Conservation (phyloP, 192 early-diverging fungal species). For the Endogone sp. region DNA sequence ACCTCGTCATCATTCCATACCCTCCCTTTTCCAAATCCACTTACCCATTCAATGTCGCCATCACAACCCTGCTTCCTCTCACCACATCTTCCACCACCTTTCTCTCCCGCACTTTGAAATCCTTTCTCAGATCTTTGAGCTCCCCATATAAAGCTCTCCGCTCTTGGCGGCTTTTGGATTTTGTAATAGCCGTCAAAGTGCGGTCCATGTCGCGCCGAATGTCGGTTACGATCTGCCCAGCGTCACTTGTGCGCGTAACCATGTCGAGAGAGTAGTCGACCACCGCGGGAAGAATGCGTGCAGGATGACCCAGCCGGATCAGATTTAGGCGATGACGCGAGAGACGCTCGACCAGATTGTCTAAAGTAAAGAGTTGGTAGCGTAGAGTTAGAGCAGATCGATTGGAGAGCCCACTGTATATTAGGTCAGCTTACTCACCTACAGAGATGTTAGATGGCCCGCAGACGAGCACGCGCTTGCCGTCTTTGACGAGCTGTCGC, state of each 20-base stretch:
- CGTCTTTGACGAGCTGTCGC: conserved; percentile 59
- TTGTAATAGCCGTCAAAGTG: conserved; percentile 53
- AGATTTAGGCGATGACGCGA: conserved; percentile 53
- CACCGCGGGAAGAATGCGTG: conserved; percentile 68
- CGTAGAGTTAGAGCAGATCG: background rate
- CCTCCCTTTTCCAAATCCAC: conserved; percentile 8
- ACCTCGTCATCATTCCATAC: conserved; percentile 22
- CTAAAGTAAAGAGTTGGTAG: conserved; percentile 23
- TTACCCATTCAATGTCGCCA: conserved; percentile 76
- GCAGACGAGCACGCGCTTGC: conserved; percentile 76
- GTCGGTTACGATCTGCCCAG: conserved; percentile 70
- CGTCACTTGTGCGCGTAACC: conserved; percentile 59
- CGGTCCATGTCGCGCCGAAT: conserved; percentile 74
- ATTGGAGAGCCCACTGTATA: background rate
- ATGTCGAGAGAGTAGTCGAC: conserved; percentile 68
- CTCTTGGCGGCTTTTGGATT: conserved; percentile 61
- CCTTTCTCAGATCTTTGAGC: conserved; percentile 64
- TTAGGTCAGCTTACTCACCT: conserved; percentile 33
- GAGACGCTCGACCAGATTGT: conserved; percentile 84
- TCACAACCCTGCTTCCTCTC: conserved; percentile 58
- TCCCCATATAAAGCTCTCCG: conserved; percentile 57
- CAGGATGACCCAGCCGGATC: conserved; percentile 83
- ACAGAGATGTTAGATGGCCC: conserved; percentile 88
- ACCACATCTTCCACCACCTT: conserved; percentile 59
- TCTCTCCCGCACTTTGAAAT: conserved; percentile 65